phyloP scores from a whole-genome alignment of 306 rosid species.

The Canavalia ensiformis region DNA sequence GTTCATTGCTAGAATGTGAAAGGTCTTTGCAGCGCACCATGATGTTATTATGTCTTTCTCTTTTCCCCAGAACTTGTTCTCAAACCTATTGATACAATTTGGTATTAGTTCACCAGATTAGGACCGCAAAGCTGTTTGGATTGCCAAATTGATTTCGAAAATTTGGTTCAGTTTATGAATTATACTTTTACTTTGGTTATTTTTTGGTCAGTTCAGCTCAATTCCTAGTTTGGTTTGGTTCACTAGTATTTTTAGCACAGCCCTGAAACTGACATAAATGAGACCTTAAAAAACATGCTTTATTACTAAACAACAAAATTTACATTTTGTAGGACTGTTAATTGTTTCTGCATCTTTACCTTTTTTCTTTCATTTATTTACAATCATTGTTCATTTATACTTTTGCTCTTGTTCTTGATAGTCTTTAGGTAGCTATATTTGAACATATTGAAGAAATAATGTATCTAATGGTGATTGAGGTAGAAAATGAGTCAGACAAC shows the following conservation, averaged over 20 bases:
- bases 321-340: neutral
- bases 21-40: neutral
- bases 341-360: conserved; percentile 18
- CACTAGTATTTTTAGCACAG: neutral
- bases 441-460: neutral
- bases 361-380: neutral
- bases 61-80: neutral
- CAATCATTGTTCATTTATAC: neutral
- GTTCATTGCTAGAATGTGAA: neutral
- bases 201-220: neutral
- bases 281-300: neutral
- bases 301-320: conserved; percentile 1
- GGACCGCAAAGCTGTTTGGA: neutral
- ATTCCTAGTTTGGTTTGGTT: neutral
- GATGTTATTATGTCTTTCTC: neutral
- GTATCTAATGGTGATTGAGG: neutral
- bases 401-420: conserved; percentile 9
- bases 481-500: conserved; percentile 13
- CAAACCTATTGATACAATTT: neutral
- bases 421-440: conserved; percentile 9
- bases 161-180: neutral
- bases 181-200: neutral
- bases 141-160: neutral
- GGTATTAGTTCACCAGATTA: neutral
- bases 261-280: conserved; percentile 6